Conservation (phyloP, 345 rosid genomes). For the Ailanthus altissimus region DNA sequence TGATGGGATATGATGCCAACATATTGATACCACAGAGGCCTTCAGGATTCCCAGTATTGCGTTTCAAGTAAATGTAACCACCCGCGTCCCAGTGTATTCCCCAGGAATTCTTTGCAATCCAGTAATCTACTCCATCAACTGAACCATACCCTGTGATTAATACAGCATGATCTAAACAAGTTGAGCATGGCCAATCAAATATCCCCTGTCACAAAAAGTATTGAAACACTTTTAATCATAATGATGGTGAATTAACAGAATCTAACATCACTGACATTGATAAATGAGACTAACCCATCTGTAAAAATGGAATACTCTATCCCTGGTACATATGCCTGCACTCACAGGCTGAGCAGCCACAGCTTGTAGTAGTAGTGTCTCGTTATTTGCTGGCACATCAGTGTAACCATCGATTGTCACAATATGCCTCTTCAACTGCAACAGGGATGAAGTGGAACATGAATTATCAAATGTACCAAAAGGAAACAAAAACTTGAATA, state of each 20-base stretch:
- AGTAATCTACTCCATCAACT: slow-evolving; percentile 66
- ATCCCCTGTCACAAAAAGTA: slow-evolving; percentile 59
- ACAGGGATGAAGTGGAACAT: too few relatives aligned
- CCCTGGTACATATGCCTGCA: slow-evolving; percentile 87
- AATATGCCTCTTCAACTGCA: slow-evolving; percentile 58
- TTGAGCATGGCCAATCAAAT: slow-evolving; percentile 80
- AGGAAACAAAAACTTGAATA: too few relatives aligned
- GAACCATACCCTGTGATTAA: slow-evolving; percentile 85
- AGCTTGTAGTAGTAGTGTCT: slow-evolving; percentile 56
- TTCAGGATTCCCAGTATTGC: slow-evolving; percentile 56
- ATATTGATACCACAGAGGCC: slow-evolving; percentile 90
- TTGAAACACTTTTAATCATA: slow-evolving; percentile 8
- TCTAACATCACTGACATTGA: slow-evolving; percentile 8
- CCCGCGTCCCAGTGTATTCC: slow-evolving; percentile 77
- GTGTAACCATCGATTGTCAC: slow-evolving; percentile 78
- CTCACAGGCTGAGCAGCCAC: slow-evolving; percentile 88
- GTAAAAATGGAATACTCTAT: slow-evolving; percentile 81
- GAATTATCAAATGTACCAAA: too few relatives aligned
- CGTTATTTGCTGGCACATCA: slow-evolving; percentile 59
- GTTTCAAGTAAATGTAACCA: slow-evolving; percentile 65
- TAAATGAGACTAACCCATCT: slow-evolving; percentile 51
- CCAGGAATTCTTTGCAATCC: slow-evolving; percentile 95
- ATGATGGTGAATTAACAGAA: not conserved
- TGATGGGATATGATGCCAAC: slow-evolving; percentile 79
- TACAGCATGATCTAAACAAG: slow-evolving; percentile 82